phyloP scores from a whole-genome alignment of 169 alveolate species.

The Cystoisospora suis region DNA sequence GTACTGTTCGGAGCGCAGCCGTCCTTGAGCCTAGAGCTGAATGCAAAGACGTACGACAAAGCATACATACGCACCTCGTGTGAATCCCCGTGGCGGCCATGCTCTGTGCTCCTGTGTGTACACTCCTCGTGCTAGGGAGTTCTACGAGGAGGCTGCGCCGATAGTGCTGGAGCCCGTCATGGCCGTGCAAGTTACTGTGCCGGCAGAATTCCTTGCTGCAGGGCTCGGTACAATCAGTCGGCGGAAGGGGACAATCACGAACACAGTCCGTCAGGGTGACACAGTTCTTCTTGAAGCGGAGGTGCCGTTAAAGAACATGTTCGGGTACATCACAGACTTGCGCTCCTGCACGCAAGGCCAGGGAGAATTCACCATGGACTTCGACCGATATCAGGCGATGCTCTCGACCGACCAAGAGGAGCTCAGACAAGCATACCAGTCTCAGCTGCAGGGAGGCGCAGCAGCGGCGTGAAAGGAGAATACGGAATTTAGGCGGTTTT shows the following conservation, averaged over 20 bases:
- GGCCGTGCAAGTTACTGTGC: slow-evolving; percentile 92
- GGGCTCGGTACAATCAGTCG: slow-evolving; percentile 87
- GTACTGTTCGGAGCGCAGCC: too few relatives aligned
- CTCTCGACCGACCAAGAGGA: slow-evolving; percentile 79
- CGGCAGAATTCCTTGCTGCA: slow-evolving; percentile 82
- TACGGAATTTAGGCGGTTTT: too few relatives aligned
- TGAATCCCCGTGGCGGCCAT: neutral
- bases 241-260: slow-evolving; percentile 90
- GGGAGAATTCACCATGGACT: slow-evolving; percentile 95
- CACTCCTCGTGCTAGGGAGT: slow-evolving; percentile 51
- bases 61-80: too few relatives aligned
- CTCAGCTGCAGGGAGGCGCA: slow-evolving; percentile 21
- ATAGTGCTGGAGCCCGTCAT: slow-evolving; percentile 91
- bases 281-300: slow-evolving; percentile 84
- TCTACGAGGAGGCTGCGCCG: slow-evolving; percentile 84
- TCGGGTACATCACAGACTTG: slow-evolving; percentile 93
- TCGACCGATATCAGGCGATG: slow-evolving; percentile 79
- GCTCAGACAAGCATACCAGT: slow-evolving; percentile 1
- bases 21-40: too few relatives aligned
- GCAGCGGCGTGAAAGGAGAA: too few relatives aligned
- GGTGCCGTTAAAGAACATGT: slow-evolving; percentile 92
- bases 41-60: too few relatives aligned
- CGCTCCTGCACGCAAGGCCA: slow-evolving; percentile 91
- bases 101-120: neutral
- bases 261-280: slow-evolving; percentile 84